Evolutionary conservation across 257 asterid species (phyloP), one percentile per base, ranked within the genome.

Genomic region (Asclepias syriaca): DNA sequence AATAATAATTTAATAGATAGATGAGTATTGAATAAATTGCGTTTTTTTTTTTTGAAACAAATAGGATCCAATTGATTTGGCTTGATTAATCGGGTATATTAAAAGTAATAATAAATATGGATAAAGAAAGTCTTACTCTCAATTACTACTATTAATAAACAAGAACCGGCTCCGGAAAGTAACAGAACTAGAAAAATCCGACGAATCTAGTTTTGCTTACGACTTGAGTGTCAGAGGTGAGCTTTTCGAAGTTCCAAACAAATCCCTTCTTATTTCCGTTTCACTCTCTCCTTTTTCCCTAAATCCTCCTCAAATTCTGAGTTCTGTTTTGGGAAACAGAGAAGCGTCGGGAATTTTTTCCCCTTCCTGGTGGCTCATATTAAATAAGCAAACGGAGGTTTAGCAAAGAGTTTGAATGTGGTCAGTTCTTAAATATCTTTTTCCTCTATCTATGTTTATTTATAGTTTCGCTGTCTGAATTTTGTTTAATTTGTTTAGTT

Each of bases 331-430:
- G 49, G 22, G 16, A 16, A 11, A 13, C 54, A 29, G 24, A 13
- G 6, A n/a, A 27, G 34, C 66, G 21, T 8, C 53, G 71, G 73
- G 79, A 71, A 46, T 58, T 84, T 78, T 81, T 83, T 74, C 80
- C 76, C 81, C 82, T 60, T 58, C 48, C 5, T 14, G 51, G 56
- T 50, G 86, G 84, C 74, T 83, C 78, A 16, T 19, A 40, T 27
- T 66, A 53, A 5, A 27, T 29, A 64, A 64, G 63, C 63, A 45
- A 54, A 65, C 43, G 43, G 56, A 71, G 24, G 54, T 37, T 21
- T 54, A 15, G 27, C 70, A 72, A 79, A 61, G 60, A 72, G 85
- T 72, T 81, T 85, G 87, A 83, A 86, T 88, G 95, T 86, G 92
- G 95, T 86, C 72, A 54, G 90, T 82, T 12, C 72, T 72, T 76